Base-by-base conservation (phyloP, 2,329 filamentous ascomycete genomes). In the Xylariaceae sp. region DNA sequence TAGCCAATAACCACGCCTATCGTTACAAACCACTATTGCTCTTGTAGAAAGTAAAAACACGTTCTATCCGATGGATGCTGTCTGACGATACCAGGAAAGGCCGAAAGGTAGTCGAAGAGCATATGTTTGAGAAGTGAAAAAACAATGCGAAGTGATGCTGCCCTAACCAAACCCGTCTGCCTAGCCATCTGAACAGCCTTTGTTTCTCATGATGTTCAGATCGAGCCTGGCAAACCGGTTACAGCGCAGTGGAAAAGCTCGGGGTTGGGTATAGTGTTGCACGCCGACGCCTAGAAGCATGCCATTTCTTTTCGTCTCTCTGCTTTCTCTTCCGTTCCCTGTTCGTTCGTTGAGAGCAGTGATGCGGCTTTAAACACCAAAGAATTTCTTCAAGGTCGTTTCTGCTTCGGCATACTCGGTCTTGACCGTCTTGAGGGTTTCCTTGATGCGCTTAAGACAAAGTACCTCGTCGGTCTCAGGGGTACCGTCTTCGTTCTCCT, bases 401-500 rank as follows among this genome's bases (percentile, higher is more conserved):
- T 91, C 84, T 44, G 87, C 87, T 47, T 88, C 85, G 42, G 75
- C 68, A 68, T 90, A 96, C 63, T 95, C 90, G 53, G 74, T 69
- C 75, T 91, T 90, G 53, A 90, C 87, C 41, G 80, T 75, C 42
- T 75, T 73, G 55, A 97, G 78, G 7, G 85, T 89, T 40, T 83
- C 80, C 58, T 75, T 76, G 63, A 95, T 89, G 53, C 81, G 82
- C 54, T 79, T 70, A 33, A 96, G 75, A 62, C 86, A 90, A 43
- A 82, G 72, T 2, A 83, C 74, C 52, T 85, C 76, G 61, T 95
- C 83, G 2, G 75, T 72, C 65, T 89, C 83, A 49, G 76, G 72
- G 6, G 75, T 78, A 39, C 90, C 90, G 39, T 87, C 85, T 52
- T 89, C 81, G 60, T 92, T 90, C 71, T 91, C 89, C 62, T 81